phyloP scores from a whole-genome alignment of 2,329 filamentous ascomycete genomes.

The Pseudogymnoascus sp. region DNA sequence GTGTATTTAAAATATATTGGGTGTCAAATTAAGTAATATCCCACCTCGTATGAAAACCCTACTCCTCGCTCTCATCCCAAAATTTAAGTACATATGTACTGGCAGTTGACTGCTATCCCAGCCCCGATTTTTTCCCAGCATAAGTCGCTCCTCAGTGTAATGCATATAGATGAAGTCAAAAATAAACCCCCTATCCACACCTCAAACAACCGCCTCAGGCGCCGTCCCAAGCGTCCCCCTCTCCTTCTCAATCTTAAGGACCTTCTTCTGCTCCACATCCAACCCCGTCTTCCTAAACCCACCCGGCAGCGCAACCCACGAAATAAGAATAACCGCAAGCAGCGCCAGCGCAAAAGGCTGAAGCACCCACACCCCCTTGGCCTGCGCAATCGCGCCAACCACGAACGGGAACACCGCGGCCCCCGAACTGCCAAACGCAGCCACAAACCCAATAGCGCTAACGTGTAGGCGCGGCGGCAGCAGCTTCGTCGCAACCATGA shows the following conservation, averaged over 20 bases:
- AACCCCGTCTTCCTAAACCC: slow-evolving; percentile 10
- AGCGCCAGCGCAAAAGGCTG: slow-evolving; percentile 47
- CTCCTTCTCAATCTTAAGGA: slow-evolving; percentile 4
- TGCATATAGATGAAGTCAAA: not conserved
- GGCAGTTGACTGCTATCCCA: not conserved
- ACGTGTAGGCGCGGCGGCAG: slow-evolving; percentile 68
- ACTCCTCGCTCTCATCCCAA: not conserved
- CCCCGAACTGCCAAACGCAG: slow-evolving; percentile 67
- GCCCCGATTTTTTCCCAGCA: not conserved
- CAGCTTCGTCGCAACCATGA: slow-evolving; percentile 66
- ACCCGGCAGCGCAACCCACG: slow-evolving; percentile 38
- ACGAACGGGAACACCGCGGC: slow-evolving; percentile 59
- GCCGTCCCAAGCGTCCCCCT: not conserved
- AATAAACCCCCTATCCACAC: not conserved
- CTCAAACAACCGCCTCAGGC: not conserved
- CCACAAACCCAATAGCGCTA: slow-evolving; percentile 70
- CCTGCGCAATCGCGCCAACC: slow-evolving; percentile 58
- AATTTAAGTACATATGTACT: not conserved
- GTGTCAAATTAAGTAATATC: not conserved
- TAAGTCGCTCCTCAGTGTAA: not conserved
- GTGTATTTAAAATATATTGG: not conserved
- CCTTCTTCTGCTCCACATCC: slow-evolving; percentile 8
- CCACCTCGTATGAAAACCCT: not conserved
- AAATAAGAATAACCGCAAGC: slow-evolving; percentile 35
- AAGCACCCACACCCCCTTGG: slow-evolving; percentile 46